phyloP scores from a whole-genome alignment of 2,329 filamentous ascomycete genomes.

The Tolypocladium cylindrosporum region DNA sequence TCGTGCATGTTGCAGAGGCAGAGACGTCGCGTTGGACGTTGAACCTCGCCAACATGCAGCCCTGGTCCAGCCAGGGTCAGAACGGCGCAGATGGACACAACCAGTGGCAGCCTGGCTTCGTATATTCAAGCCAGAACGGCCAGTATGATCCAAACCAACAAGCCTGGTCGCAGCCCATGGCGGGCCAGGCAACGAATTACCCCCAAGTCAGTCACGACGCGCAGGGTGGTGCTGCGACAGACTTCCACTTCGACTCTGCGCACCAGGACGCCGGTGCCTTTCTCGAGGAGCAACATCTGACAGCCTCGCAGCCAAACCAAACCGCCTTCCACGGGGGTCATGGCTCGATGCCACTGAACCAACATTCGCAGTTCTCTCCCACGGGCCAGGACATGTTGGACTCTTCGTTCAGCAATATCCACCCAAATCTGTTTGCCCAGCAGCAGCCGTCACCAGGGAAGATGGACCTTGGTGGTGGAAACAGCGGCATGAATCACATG shows the following conservation, averaged over 20 bases:
- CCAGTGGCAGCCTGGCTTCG: conserved; percentile 24
- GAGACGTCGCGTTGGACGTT: conserved; percentile 4
- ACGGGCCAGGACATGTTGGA: conserved; percentile 25
- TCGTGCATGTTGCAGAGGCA: conserved; percentile 8
- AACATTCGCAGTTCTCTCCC: conserved; percentile 22
- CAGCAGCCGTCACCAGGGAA: conserved; percentile 14
- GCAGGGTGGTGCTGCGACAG: conserved; percentile 19
- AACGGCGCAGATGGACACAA: conserved; percentile 24
- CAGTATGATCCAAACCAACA: conserved; percentile 28
- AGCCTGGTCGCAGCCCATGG: conserved; percentile 25
- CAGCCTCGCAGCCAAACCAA: conserved; percentile 17
- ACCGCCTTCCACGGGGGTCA: conserved; percentile 20
- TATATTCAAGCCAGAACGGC: conserved; percentile 20
- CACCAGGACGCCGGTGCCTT: conserved; percentile 22
- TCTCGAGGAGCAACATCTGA: conserved; percentile 15
- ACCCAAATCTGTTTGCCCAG: conserved; percentile 26
- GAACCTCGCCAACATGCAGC: conserved; percentile 25
- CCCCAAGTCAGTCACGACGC: conserved; percentile 17
- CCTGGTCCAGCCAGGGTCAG: conserved; percentile 27
- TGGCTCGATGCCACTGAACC: conserved; percentile 16
- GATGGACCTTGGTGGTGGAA: conserved; percentile 12
- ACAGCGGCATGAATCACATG: conserved; percentile 13
- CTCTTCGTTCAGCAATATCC: conserved; percentile 24
- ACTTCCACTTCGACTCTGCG: conserved; percentile 22
- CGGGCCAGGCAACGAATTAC: conserved; percentile 20